Conservation (phyloP, 768 basidiomycete genomes). For the Russula foetens region DNA sequence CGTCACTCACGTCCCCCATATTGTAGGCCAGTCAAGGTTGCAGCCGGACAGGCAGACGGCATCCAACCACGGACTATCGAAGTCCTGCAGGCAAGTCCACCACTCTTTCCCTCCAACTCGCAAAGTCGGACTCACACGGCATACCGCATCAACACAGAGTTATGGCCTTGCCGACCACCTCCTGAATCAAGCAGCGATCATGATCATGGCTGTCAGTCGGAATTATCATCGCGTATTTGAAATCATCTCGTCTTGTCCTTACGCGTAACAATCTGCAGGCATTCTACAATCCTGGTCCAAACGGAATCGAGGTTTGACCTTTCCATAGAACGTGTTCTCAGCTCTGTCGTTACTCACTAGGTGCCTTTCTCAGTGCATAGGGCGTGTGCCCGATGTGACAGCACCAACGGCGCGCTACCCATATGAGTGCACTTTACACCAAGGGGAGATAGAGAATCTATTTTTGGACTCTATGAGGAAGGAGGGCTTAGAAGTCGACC, state of each 20-base stretch:
- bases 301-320: constrained; percentile 49
- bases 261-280: constrained; percentile 35
- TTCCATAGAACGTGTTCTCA: neutral
- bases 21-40: constrained; percentile 30
- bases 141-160: constrained; percentile 39
- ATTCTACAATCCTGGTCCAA: constrained; percentile 59
- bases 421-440: constrained; percentile 62
- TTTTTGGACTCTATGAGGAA: constrained; percentile 48
- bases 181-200: constrained; percentile 54
- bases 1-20: neutral
- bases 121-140: neutral
- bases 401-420: constrained; percentile 60
- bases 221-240: neutral
- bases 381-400: constrained; percentile 53
- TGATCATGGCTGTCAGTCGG: constrained; percentile 55
- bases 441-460: constrained; percentile 48
- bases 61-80: constrained; percentile 49
- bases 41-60: constrained; percentile 47
- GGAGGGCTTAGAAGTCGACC: constrained; percentile 40
- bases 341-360: neutral
- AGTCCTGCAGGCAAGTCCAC: constrained; percentile 35
- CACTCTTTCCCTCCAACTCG: too few relatives aligned
- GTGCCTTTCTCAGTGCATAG: constrained; percentile 39
- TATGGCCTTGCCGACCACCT: constrained; percentile 67
- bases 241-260: neutral